A percentile compares a stretch with the other conserved stretches of the same genome.
These are phyloP conservation scores for Botrytis hyacinthi DNA, from an alignment of 2,329 filamentous ascomycete genomes.

Conservation along the genomic window DNA sequence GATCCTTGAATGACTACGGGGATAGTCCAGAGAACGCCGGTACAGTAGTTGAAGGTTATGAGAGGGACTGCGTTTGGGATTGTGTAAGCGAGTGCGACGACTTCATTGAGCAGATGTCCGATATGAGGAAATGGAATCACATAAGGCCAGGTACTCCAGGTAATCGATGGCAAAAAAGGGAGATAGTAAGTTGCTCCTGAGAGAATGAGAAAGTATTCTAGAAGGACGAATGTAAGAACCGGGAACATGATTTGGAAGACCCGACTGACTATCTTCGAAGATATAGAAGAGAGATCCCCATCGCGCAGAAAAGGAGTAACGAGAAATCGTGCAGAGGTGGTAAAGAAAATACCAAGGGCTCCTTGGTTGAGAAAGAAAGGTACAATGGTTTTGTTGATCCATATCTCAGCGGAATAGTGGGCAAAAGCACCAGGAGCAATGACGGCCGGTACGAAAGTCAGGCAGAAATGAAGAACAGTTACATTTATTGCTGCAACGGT, in stretches of 20 bases:
- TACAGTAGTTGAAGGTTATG: slow-evolving; percentile 49
- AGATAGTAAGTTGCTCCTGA: slow-evolving; percentile 45
- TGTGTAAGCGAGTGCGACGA: slow-evolving; percentile 46
- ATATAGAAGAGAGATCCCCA: slow-evolving; percentile 45
- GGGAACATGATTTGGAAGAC: slow-evolving; percentile 49
- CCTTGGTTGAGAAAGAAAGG: slow-evolving; percentile 47
- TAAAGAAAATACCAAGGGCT: slow-evolving; percentile 50
- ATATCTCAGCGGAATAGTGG: slow-evolving; percentile 43
- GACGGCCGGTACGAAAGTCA: slow-evolving; percentile 44
- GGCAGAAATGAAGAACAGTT: slow-evolving; percentile 46
- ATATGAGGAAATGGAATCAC: slow-evolving; percentile 43
- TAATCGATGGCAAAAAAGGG: slow-evolving; percentile 46
- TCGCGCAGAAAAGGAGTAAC: slow-evolving; percentile 44
- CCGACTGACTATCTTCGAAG: slow-evolving; percentile 45
- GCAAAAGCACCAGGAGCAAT: slow-evolving; percentile 37
- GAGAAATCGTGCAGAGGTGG: slow-evolving; percentile 48
- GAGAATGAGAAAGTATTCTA: slow-evolving; percentile 49
- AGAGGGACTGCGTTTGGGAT: slow-evolving; percentile 49
- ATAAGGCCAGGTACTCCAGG: slow-evolving; percentile 50
- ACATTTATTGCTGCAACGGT: slow-evolving; percentile 46
- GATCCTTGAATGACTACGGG: slow-evolving; percentile 49
- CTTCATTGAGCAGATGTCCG: slow-evolving; percentile 45
- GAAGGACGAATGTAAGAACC: slow-evolving; percentile 43
- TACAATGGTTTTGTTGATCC: slow-evolving; percentile 44
- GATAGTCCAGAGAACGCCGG: slow-evolving; percentile 50